These are phyloP conservation scores for Vicia sativa DNA, from an alignment of 306 rosid genomes.

Conservation along the genomic window DNA sequence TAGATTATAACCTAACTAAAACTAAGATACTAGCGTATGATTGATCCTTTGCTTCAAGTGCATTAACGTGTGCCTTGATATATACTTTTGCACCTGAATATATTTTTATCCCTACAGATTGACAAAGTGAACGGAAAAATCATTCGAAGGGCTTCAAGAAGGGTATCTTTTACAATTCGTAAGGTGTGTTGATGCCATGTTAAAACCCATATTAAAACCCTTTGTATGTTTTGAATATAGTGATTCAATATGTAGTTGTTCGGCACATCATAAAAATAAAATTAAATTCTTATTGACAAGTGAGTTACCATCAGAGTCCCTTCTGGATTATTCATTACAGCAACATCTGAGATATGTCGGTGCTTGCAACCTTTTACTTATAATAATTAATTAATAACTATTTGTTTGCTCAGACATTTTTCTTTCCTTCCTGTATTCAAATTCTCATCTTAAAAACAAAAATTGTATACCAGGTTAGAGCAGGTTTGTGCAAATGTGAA, in stretches of 20 bases:
- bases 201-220: no score
- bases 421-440: constrained; percentile 22
- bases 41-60: not conserved
- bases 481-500: constrained; percentile 68
- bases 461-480: constrained; percentile 60
- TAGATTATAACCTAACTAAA: constrained; percentile 3
- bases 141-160: constrained; percentile 73
- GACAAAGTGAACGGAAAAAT: constrained; percentile 65
- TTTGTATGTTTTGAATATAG: not conserved
- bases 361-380: not conserved
- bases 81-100: constrained; percentile 27
- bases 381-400: not conserved
- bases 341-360: not conserved
- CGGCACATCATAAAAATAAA: constrained; percentile 4
- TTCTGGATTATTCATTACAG: not conserved
- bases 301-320: not conserved
- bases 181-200: constrained; percentile 57
- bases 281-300: not conserved
- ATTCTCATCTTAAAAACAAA: constrained; percentile 10
- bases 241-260: constrained; percentile 15
- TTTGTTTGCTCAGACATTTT: not conserved
- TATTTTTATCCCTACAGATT: constrained; percentile 48
- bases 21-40: not conserved
- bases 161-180: constrained; percentile 86
- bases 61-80: constrained; percentile 25